A percentile compares a stretch with the other conserved stretches of the same genome.
These are phyloP conservation scores for Dipodascus albidus DNA, from an alignment of 805 yeast species.

Conservation along the genomic window DNA sequence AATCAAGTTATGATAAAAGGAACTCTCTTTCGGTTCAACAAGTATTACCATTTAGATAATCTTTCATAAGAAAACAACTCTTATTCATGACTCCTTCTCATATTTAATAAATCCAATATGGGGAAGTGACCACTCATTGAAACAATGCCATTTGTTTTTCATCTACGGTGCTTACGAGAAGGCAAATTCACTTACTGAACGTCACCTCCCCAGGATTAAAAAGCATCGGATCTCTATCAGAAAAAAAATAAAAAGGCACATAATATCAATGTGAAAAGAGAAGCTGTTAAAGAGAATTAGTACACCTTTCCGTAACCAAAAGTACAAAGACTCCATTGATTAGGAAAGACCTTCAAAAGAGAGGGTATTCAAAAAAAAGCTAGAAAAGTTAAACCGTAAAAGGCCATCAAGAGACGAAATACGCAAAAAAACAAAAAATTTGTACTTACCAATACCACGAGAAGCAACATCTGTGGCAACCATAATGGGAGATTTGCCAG, in stretches of 20 bases:
- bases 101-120: neutral
- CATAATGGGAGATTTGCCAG: constrained; percentile 91
- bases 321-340: neutral
- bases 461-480: constrained; percentile 99
- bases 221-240: constrained; percentile 14
- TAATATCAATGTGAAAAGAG: neutral
- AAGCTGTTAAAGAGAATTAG: neutral
- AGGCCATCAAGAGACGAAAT: constrained; percentile 1
- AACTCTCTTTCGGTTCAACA: neutral
- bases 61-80: neutral
- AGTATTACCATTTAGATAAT: neutral
- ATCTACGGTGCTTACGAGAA: constrained; percentile 1
- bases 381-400: constrained; percentile 1
- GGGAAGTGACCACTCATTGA: constrained; percentile 1
- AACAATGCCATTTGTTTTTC: neutral
- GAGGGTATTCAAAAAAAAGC: constrained; percentile 1
- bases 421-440: neutral
- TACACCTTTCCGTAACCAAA: neutral
- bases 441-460: constrained; percentile 95
- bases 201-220: neutral
- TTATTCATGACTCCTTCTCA: neutral
- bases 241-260: constrained; percentile 10
- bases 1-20: neutral
- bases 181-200: constrained; percentile 1
- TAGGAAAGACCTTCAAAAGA: neutral